phyloP scores from a whole-genome alignment of 805 yeast genomes.

The Zygosaccharomyces rouxii region DNA sequence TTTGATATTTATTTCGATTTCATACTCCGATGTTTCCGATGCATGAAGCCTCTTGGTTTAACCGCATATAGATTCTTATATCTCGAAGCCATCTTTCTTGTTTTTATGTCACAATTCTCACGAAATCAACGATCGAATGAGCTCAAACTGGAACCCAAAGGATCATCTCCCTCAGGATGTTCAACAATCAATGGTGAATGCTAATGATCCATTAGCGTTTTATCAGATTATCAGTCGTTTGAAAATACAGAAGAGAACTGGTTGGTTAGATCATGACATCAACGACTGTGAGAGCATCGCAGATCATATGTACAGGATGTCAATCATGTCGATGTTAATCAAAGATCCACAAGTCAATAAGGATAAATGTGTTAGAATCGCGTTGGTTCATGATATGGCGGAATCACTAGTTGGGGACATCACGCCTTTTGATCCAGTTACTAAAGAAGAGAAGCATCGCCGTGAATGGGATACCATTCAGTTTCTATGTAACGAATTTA shows the following conservation, averaged over 20 bases:
- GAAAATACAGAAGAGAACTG: constrained; percentile 81
- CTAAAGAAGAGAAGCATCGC: constrained; percentile 75
- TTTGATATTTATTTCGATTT: background rate
- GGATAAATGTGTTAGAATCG: constrained; percentile 73
- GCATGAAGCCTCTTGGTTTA: background rate
- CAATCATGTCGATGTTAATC: constrained; percentile 69
- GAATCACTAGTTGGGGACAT: constrained; percentile 94
- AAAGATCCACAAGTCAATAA: constrained; percentile 48
- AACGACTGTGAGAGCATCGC: constrained; percentile 56
- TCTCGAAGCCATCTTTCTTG: background rate
- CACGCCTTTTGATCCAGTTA: constrained; percentile 70
- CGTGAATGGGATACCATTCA: constrained; percentile 71
- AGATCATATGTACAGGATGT: constrained; percentile 95
- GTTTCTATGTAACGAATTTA: constrained; percentile 52
- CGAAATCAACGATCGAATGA: background rate
- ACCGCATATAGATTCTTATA: background rate
- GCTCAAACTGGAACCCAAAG: constrained; percentile 42
- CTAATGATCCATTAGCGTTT: constrained; percentile 43
- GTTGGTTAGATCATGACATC: constrained; percentile 73
- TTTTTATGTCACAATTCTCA: background rate
- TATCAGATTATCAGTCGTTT: constrained; percentile 64
- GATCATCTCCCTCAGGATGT: constrained; percentile 41
- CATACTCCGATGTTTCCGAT: background rate
- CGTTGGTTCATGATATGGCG: constrained; percentile 88
- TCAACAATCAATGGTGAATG: constrained; percentile 28